A percentile compares a stretch with the other conserved stretches of the same genome.
Conservation (phyloP, 345 rosid genomes). For the Syzygium aromaticum region DNA sequence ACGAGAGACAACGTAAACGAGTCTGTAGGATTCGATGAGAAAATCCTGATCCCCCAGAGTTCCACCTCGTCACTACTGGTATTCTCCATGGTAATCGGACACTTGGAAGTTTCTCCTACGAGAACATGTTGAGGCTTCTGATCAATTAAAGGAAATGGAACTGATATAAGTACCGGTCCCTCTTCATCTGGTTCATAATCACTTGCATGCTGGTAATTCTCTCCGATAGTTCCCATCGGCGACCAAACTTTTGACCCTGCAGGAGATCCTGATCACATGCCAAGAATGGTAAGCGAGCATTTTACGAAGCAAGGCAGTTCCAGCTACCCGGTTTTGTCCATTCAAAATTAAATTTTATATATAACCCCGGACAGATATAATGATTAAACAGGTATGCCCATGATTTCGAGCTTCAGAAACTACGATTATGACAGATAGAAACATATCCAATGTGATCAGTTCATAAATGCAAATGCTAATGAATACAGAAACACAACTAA, state of each 20-base stretch:
- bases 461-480: background rate
- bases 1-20: constrained; percentile 35
- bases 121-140: constrained; percentile 38
- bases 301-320: background rate
- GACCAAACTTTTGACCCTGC: background rate
- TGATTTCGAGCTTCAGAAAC: background rate
- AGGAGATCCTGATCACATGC: background rate
- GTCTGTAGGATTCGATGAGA: constrained; percentile 27
- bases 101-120: constrained; percentile 30
- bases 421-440: background rate
- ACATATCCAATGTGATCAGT: background rate
- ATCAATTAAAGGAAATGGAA: constrained; percentile 31
- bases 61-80: constrained; percentile 27
- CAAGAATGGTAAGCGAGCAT: background rate
- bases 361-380: background rate
- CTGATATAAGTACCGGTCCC: constrained; percentile 30
- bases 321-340: background rate
- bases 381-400: background rate
- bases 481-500: background rate
- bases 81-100: constrained; percentile 29
- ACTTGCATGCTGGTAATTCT: constrained; percentile 27
- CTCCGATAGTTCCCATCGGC: constrained; percentile 1
- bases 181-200: constrained; percentile 25
- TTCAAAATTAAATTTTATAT: background rate
- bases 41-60: constrained; percentile 40